Evolutionary conservation across 768 basidiomycete genomes (phyloP), one percentile per base, ranked within the genome.

Genomic region (Glaciozyma martinii): DNA sequence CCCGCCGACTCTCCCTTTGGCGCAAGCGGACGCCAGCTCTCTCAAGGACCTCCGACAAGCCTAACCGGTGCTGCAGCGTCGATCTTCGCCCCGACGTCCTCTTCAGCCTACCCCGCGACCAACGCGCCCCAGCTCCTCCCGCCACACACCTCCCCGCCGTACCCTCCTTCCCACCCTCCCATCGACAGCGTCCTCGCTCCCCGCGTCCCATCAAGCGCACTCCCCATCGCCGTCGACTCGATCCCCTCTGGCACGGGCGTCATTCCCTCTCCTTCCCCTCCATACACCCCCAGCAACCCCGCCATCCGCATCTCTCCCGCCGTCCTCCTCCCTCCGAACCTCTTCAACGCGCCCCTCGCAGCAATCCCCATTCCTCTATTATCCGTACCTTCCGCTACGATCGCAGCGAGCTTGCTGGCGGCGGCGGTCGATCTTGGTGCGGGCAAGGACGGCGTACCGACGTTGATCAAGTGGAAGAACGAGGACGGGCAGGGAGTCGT

Each of bases 351-450:
- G 8, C 68, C 65, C 32, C 65, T 65, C 29, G 68, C 68, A 0
- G 68, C 65, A 47, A 66, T 70, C 33, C 68, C 68, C 43, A 70
- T 70, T 47, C 68, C 68, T 23, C 57, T 70, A 47, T 55, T 70
- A 25, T 44, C 53, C 5, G 65, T 70, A 3, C 65, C 65, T 40
- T 56, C 52, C 5, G 60, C 29, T 33, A 54, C 65, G 21, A 53
- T 70, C 37, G 68, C 68, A 23, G 54, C 63, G 49, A 62, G 49
- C 43, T 18, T 70, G 18, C n/a, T 64, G 29, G 65, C 63, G 3
- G 71, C 71, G 3, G 72, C 73, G n/a, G 71, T 74, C n/a, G 71
- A 74, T 46, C 44, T 74, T 5, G 71, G 71, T 2, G 73, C 71
- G 32, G 73, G 73, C 3, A 43, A 33, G 18, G 59, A 66, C 1